Evolutionary conservation across 176 grass and related monocot species (phyloP), one percentile per base, ranked within the genome.

Genomic region (Zea luxurians): DNA sequence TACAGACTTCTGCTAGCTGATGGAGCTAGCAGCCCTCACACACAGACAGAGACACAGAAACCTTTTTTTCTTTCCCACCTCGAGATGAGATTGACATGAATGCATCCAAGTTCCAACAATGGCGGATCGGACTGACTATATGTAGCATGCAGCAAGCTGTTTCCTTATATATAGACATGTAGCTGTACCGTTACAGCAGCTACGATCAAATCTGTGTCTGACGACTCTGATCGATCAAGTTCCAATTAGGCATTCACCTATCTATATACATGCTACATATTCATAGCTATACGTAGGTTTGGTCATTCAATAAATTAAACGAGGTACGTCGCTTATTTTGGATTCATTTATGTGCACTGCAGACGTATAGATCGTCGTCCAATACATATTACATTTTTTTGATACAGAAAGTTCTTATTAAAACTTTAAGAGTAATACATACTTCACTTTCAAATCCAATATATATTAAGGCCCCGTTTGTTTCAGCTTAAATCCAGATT

Each of bases 191-290:
- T 27, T 27, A 27, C 27, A 27, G 27, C 27, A 40, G 70, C 70
- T 53, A 52, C 27, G 70, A 71, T 36, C 21, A 48, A 27, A 38
- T 73, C 70, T 73, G 35, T 54, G 27, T 27, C 27, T 54, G 68
- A 50, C 68, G 68, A 71, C 45, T 48, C 46, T 49, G 46, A 71
- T 73, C 4, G 47, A 52, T 53, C 55, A 52, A 54, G 35, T 73
- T 49, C 70, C 70, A 73, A 55, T 73, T n/a, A 55, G 70, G 15
- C 70, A 73, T n/a, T 10, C 48, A 17, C 49, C 70, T 73, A 73
- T 73, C 70, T 73, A 73, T 73, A 72, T 15, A 17, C 38, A 4
- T 27, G 27, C 27, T 27, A 27, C 27, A 27, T 27, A 27, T 46
- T 46, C 4, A 13, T 61, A 13, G 59, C 55, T 21, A 21, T 58